Conservation (phyloP, 495 filamentous ascomycete genomes). For the Talaromyces proteolyticus region DNA sequence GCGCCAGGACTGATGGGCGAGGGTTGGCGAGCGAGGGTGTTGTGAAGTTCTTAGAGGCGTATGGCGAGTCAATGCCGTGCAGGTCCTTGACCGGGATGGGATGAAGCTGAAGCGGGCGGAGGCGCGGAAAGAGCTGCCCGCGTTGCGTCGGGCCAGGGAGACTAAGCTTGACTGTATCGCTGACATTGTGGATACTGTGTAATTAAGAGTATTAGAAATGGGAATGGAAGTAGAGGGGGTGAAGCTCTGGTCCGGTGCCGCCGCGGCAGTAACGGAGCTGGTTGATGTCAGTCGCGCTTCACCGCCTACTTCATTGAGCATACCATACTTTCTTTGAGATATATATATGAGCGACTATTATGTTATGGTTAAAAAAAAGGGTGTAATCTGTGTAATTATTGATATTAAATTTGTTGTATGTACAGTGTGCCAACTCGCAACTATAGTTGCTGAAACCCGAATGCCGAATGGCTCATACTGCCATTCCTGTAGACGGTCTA, state of each 20-base stretch:
- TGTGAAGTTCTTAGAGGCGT: neutral
- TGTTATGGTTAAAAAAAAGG: too few relatives aligned
- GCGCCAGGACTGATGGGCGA: neutral
- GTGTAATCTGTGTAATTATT: neutral
- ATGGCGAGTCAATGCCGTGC: too few relatives aligned
- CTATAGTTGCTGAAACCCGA: neutral
- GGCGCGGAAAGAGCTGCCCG: neutral
- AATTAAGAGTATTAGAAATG: neutral
- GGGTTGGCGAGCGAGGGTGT: too few relatives aligned
- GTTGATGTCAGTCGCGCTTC: neutral
- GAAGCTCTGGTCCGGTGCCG: neutral
- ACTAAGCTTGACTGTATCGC: neutral
- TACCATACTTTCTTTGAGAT: neutral
- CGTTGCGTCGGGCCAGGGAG: neutral
- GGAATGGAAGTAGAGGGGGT: neutral
- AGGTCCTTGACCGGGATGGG: constrained; percentile 10
- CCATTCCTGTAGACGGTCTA: neutral
- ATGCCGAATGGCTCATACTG: neutral
- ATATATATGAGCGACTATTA: too few relatives aligned
- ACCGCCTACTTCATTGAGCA: constrained; percentile 4
- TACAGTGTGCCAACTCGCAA: neutral
- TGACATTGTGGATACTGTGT: neutral
- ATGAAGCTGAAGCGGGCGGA: neutral
- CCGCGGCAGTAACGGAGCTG: too few relatives aligned
- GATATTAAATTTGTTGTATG: neutral